Conservation (phyloP, 352 stramenopile genomes). For the Globisporangium lucens region DNA sequence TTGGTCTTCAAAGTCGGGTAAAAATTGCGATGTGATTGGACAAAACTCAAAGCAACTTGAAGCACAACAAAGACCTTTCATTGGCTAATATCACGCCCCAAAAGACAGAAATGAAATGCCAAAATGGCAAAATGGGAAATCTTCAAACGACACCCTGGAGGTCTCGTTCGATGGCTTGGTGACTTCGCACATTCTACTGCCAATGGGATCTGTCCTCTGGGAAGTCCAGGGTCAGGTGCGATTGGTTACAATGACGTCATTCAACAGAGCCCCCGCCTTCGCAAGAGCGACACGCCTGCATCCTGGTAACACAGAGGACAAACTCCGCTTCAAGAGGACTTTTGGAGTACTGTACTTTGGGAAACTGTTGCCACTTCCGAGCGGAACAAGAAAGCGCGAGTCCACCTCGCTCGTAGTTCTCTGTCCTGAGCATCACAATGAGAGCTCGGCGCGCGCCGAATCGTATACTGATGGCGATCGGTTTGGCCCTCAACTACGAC, state of each 20-base stretch:
- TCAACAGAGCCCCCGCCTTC: no score
- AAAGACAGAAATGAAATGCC: not conserved
- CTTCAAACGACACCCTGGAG: not conserved
- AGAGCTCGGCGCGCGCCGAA: not conserved
- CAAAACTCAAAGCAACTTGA: constrained; percentile 9
- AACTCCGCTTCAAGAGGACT: not conserved
- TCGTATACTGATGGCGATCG: not conserved
- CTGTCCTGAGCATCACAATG: not conserved
- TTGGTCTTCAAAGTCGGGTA: not conserved
- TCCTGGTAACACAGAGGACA: not conserved
- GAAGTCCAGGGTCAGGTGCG: not conserved
- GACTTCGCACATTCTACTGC: not conserved
- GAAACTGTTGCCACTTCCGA: not conserved
- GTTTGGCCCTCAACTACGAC: no score
- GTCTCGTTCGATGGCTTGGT: not conserved
- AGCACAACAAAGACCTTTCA: not conserved
- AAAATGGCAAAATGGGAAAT: not conserved
- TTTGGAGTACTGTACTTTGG: not conserved
- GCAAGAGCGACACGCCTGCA: not conserved
- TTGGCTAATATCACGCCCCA: not conserved
- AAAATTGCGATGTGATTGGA: not conserved
- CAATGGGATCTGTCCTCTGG: not conserved
- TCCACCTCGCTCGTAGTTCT: not conserved
- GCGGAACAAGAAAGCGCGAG: not conserved
- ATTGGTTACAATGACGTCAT: not conserved